Conservation (phyloP, 225 moss, liverwort and hornwort species). For the Asterella californica region DNA sequence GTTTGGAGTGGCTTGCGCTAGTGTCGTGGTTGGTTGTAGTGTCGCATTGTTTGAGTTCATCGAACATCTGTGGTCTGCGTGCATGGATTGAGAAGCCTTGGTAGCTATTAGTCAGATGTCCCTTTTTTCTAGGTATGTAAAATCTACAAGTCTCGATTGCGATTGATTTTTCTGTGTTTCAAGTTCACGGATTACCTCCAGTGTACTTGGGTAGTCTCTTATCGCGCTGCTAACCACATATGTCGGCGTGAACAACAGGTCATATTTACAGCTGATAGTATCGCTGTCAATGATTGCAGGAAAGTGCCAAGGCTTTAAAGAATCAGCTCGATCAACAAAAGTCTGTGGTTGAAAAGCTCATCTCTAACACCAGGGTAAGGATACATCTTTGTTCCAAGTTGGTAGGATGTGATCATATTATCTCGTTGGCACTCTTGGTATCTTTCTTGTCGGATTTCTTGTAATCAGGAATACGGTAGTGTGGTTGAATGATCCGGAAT, state of each 20-base stretch:
- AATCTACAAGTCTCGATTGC: too few species aligned
- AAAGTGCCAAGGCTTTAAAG: conserved; percentile 86
- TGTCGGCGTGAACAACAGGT: not conserved
- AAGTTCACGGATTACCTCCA: too few species aligned
- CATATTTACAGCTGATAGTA: not conserved
- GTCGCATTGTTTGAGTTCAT: not conserved
- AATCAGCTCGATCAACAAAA: conserved; percentile 90
- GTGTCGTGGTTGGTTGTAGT: not conserved
- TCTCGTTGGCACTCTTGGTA: not conserved
- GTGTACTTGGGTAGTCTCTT: too few species aligned
- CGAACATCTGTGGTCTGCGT: not conserved
- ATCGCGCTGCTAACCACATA: too few species aligned
- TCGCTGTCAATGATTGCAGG: conserved; percentile 37
- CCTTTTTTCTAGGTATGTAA: too few species aligned
- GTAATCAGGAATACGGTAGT: not conserved
- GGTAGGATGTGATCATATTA: not conserved
- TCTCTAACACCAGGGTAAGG: conserved; percentile 86
- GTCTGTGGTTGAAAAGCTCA: conserved; percentile 86
- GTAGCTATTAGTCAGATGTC: too few species aligned
- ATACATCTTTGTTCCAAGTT: not conserved
- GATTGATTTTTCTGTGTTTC: too few species aligned
- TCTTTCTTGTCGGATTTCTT: not conserved
- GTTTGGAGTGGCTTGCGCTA: not conserved
- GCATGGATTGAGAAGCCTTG: not conserved
- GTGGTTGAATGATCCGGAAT: not conserved